Conservation (phyloP, 441 rosid species). For the Erodium trifolium region DNA sequence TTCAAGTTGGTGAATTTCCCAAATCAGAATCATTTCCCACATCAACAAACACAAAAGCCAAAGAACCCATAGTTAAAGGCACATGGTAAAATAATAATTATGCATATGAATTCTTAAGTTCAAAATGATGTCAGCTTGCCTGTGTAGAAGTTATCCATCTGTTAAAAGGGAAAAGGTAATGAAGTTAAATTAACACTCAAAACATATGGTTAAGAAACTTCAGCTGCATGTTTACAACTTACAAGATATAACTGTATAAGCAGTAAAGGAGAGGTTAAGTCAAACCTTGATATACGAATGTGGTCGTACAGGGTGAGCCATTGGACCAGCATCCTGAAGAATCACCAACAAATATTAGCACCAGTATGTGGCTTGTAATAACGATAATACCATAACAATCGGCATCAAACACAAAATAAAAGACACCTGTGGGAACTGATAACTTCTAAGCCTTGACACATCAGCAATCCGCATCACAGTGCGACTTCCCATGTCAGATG, state of each 20-base stretch:
- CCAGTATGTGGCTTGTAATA: conserved; percentile 8
- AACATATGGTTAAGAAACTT: conserved; percentile 3
- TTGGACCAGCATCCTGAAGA: conserved; percentile 91
- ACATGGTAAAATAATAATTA: conserved; percentile 1
- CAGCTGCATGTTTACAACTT: not conserved
- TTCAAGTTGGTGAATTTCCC: conserved; percentile 22
- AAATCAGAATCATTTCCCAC: conserved; percentile 22
- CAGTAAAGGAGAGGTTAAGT: conserved; percentile 4
- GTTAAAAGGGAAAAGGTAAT: conserved; percentile 20
- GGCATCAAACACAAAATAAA: not conserved
- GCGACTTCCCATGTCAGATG: conserved; percentile 97
- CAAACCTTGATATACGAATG: conserved; percentile 96
- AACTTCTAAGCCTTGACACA: conserved; percentile 81
- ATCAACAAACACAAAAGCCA: conserved; percentile 16
- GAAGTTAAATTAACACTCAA: conserved; percentile 13
- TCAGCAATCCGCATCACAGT: conserved; percentile 92
- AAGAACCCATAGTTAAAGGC: conserved; percentile 16
- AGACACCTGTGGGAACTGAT: conserved; percentile 84
- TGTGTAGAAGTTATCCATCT: conserved; percentile 99
- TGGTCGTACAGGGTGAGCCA: conserved; percentile 98
- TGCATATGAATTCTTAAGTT: conserved; percentile 5
- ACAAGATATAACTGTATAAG: not conserved
- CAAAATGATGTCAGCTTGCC: conserved; percentile 39
- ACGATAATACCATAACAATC: not conserved
- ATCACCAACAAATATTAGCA: conserved; percentile 16